These are phyloP conservation scores for Cladosporium sp. DNA, from an alignment of 2,329 filamentous ascomycete genomes.

Conservation along the genomic window DNA sequence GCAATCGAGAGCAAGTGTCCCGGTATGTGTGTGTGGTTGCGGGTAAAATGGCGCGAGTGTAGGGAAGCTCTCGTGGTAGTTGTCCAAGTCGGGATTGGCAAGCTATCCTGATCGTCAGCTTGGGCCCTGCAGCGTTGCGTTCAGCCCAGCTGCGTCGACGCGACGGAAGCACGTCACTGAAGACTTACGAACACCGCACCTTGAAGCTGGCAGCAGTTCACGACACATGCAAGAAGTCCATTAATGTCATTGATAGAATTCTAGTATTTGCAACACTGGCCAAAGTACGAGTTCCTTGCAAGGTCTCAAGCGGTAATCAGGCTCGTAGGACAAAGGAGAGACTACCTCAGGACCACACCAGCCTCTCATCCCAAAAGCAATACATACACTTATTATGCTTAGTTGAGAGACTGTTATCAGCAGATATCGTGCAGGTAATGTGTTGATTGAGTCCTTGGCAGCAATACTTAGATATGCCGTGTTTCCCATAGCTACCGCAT, in stretches of 20 bases:
- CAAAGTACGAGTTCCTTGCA: background rate
- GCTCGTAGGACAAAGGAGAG: background rate
- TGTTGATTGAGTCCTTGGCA: background rate
- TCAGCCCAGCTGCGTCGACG: background rate
- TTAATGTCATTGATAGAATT: background rate
- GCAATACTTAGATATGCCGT: background rate
- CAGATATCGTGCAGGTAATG: background rate
- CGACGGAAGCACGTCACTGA: background rate
- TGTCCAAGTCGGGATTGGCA: background rate
- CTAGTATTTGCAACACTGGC: background rate
- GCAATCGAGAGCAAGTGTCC: background rate
- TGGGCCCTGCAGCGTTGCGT: conserved; percentile 3
- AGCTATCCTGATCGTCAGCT: conserved; percentile 13
- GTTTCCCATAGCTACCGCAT: background rate
- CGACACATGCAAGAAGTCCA: background rate
- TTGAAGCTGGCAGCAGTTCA: background rate
- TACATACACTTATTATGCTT: background rate
- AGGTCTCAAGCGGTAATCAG: background rate
- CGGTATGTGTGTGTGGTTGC: background rate
- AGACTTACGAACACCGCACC: background rate
- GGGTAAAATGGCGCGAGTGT: background rate
- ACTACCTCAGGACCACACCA: background rate
- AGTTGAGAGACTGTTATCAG: background rate
- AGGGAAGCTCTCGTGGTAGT: background rate
- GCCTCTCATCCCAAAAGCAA: background rate